A percentile compares a stretch with the other conserved stretches of the same genome.
Conservation (phyloP, 495 filamentous ascomycete species). For the Penicillium argentinense region DNA sequence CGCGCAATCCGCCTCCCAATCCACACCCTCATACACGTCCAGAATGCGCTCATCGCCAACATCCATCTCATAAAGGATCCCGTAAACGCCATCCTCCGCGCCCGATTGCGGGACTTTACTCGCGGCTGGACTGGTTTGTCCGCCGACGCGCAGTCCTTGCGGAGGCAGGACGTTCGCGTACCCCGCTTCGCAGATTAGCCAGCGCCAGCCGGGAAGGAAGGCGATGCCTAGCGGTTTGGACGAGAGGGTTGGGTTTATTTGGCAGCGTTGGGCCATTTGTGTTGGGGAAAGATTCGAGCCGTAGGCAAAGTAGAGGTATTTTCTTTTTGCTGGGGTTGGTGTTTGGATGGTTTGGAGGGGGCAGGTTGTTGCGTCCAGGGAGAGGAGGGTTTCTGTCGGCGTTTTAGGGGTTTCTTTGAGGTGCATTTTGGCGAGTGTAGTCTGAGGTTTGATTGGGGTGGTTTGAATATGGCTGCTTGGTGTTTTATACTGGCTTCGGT, state of each 20-base stretch:
- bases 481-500: no score
- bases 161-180: conserved; percentile 67
- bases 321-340: conserved; percentile 2
- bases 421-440: not conserved
- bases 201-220: conserved; percentile 54
- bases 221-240: conserved; percentile 48
- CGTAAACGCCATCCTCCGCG: conserved; percentile 45
- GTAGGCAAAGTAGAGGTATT: conserved; percentile 67
- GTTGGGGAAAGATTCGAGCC: conserved; percentile 68
- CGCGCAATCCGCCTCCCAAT: conserved; percentile 18
- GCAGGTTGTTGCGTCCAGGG: no score
- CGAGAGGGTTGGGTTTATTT: conserved; percentile 46
- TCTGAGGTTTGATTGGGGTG: not conserved
- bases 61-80: conserved; percentile 61
- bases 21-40: conserved; percentile 44
- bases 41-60: conserved; percentile 34
- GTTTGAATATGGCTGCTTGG: conserved; percentile 10
- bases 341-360: not conserved
- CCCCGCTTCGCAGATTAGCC: conserved; percentile 66
- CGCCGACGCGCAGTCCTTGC: conserved; percentile 21
- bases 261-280: conserved; percentile 67
- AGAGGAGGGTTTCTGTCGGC: no score
- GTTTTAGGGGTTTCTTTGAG: not conserved
- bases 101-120: conserved; percentile 22
- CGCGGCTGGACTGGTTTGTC: conserved; percentile 19